A percentile compares a stretch with the other conserved stretches of the same genome.
Evolutionary conservation across 495 filamentous ascomycete genomes (phyloP).

Genomic region (Penicillium odoratum): DNA sequence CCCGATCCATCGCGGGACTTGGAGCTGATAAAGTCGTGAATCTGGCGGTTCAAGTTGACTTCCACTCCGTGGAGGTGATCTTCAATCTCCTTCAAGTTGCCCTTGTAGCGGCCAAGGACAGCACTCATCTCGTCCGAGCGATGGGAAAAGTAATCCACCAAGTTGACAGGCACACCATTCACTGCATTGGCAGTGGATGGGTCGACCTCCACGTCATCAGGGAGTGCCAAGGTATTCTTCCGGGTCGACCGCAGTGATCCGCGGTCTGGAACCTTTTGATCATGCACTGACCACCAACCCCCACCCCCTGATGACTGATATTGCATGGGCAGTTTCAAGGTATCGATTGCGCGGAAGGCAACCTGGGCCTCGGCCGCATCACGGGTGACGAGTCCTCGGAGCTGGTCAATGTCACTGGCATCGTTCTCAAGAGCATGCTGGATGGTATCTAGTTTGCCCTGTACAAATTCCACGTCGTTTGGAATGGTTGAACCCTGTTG

Average conservation of each 20-base stretch:
- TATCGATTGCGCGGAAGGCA: slow-evolving; percentile 73
- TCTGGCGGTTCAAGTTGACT: slow-evolving; percentile 63
- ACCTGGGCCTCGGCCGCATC: slow-evolving; percentile 73
- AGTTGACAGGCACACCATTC: slow-evolving; percentile 49
- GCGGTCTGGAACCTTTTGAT: slow-evolving; percentile 43
- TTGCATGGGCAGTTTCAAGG: slow-evolving; percentile 70
- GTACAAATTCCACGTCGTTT: slow-evolving; percentile 72
- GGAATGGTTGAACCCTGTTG: slow-evolving; percentile 64
- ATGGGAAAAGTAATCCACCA: slow-evolving; percentile 75
- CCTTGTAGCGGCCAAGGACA: slow-evolving; percentile 64
- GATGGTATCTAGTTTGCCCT: slow-evolving; percentile 69
- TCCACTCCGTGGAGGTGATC: slow-evolving; percentile 77
- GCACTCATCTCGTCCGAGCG: slow-evolving; percentile 69
- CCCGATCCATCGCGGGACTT: slow-evolving; percentile 50
- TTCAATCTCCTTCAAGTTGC: slow-evolving; percentile 78
- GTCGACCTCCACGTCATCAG: slow-evolving; percentile 63
- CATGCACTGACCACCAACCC: slow-evolving; percentile 49
- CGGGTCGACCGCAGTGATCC: slow-evolving; percentile 42
- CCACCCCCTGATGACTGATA: slow-evolving; percentile 57
- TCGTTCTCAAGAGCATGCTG: slow-evolving; percentile 73
- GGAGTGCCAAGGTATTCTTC: slow-evolving; percentile 47
- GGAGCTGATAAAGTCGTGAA: slow-evolving; percentile 63
- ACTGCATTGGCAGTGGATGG: slow-evolving; percentile 36
- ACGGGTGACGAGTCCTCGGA: slow-evolving; percentile 60
- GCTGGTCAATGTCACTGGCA: slow-evolving; percentile 64